These are phyloP conservation scores for Chenopodium suecicum DNA, from an alignment of 148 eudicot genomes.

Conservation along the genomic window DNA sequence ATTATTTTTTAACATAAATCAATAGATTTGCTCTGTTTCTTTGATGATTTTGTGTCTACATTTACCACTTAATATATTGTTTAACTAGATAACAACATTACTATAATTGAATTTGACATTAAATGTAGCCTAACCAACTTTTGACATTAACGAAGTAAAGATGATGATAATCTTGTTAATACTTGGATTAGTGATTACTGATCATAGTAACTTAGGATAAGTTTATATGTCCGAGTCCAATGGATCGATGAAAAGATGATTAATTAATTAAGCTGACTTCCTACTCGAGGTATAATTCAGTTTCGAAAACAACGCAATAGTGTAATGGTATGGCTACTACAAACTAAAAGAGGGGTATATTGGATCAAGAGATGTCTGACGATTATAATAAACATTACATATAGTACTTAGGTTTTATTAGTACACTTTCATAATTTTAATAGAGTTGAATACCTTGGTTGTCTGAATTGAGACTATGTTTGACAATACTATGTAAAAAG, in stretches of 20 bases:
- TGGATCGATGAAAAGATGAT: constrained; percentile 3
- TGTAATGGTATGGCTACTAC: background rate
- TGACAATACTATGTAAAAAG: no score
- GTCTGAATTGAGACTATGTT: no score
- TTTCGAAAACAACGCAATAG: background rate
- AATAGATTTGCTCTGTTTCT: constrained; percentile 28
- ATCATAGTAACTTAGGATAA: constrained; percentile 1
- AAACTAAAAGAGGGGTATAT: background rate
- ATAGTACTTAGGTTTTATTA: no score
- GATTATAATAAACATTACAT: no score
- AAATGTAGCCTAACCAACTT: background rate
- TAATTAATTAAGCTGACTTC: background rate
- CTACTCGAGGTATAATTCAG: constrained; percentile 3
- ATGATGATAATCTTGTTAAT: background rate
- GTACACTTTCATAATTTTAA: no score
- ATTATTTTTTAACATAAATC: background rate
- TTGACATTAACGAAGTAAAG: constrained; percentile 2
- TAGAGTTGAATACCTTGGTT: no score
- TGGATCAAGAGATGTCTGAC: background rate
- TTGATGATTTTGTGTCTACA: constrained; percentile 11
- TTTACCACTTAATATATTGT: background rate
- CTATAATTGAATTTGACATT: background rate
- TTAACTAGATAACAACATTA: background rate
- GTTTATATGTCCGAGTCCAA: constrained; percentile 4
- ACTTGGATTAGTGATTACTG: no score